Evolutionary conservation across 2,329 filamentous ascomycete genomes (phyloP), one percentile per base, ranked within the genome.

Genomic region (Teratosphaeria epicoccoides): DNA sequence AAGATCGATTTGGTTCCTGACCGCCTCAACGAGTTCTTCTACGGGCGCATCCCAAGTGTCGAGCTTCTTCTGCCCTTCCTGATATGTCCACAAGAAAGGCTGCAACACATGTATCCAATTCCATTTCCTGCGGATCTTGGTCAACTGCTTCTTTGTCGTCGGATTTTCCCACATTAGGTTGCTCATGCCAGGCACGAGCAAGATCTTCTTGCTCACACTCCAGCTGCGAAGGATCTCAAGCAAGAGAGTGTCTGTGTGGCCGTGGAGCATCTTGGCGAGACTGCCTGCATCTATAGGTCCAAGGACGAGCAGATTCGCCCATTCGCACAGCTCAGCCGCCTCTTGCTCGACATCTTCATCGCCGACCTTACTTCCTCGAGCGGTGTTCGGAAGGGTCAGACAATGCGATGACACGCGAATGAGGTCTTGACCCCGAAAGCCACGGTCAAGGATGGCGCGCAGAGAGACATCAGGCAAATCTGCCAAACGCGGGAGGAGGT

Each of bases 121-220:
- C 88, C 88, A 95, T 66, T 88, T 90, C 56, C 81, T 76, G 57
- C 84, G 79, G 43, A 95, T 81, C 70, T 94, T 93, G 68, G 81
- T 85, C 55, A 95, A 77, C 65, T 95, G 89, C 62, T 88, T 85
- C 71, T 87, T 87, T 14, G 88, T 95, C 71, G 90, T 83, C 2
- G 89, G 88, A 62, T 93, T 89, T 64, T 90, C 83, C 88, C 88
- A 95, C 82, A 91, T 89, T 54, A 86, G 79, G 1, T 81, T 82
- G 28, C 87, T 91, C 89, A 96, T 94, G 57, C 87, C 88, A 0
- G 90, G 89, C 6, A 95, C 83, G 52, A 96, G 73, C 47, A 95
- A 71, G 25, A 95, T 85, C 60, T 84, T 86, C 71, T 95, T 95
- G 6, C 84, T 84, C 0, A 85, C 82, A 61, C 94, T 84, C 90